Percentiles rank a stretch among this genome's conserved stretches.
These are phyloP conservation scores for Cercospora sp. DNA, from an alignment of 2,329 filamentous ascomycete species.

Conservation along the genomic window DNA sequence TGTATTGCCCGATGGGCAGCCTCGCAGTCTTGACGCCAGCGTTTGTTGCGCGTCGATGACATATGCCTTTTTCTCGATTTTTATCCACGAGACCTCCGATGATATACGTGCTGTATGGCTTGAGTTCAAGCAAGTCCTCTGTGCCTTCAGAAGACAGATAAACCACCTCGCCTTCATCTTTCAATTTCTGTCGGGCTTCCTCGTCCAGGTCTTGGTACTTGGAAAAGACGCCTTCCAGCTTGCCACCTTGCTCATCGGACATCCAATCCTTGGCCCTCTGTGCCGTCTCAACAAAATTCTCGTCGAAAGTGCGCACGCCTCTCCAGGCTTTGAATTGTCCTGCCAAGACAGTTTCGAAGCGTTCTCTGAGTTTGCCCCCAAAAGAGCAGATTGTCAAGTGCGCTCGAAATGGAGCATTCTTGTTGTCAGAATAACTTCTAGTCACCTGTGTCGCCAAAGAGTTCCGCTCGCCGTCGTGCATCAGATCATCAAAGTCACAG, in stretches of 20 bases:
- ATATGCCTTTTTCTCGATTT: slow-evolving; percentile 93
- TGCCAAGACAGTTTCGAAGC: slow-evolving; percentile 74
- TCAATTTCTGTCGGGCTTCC: slow-evolving; percentile 25
- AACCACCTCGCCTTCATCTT: slow-evolving; percentile 61
- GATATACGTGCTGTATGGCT: slow-evolving; percentile 87
- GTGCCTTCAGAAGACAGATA: slow-evolving; percentile 94
- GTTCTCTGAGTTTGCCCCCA: slow-evolving; percentile 68
- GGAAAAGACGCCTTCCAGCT: slow-evolving; percentile 32
- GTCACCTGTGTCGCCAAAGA: slow-evolving; percentile 84
- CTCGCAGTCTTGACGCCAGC: slow-evolving; percentile 82
- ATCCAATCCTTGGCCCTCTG: slow-evolving; percentile 68
- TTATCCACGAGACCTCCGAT: slow-evolving; percentile 94
- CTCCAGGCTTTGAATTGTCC: slow-evolving; percentile 78
- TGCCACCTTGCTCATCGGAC: slow-evolving; percentile 51
- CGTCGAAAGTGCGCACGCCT: slow-evolving; percentile 69
- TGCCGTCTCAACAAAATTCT: slow-evolving; percentile 71
- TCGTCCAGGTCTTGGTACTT: slow-evolving; percentile 29
- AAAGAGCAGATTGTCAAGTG: slow-evolving; percentile 80
- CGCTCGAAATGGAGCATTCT: slow-evolving; percentile 63
- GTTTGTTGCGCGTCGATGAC: slow-evolving; percentile 76
- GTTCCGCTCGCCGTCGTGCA: slow-evolving; percentile 81
- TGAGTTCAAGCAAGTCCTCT: slow-evolving; percentile 76
- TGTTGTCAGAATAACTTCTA: slow-evolving; percentile 86
- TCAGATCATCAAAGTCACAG: slow-evolving; percentile 87
- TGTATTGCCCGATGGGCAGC: slow-evolving; percentile 90